Evolutionary conservation across 306 rosid species (phyloP), one percentile per base, ranked within the genome.

Genomic region (Gleditsia sinensis): DNA sequence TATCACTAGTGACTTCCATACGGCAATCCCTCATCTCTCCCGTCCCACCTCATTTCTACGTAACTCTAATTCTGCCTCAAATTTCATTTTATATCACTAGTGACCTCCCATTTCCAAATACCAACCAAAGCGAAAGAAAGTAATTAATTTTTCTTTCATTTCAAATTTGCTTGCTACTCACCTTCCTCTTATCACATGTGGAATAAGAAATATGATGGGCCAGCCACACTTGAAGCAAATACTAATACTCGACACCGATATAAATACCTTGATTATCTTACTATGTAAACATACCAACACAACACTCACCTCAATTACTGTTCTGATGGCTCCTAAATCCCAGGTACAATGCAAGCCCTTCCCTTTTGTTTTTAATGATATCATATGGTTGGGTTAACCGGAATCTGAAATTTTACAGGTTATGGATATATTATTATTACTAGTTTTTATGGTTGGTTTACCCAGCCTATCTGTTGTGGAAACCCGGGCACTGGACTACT

Each of bases 381-480:
- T n/a, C n/a, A n/a, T n/a, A n/a, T n/a, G n/a, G n/a, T n/a, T n/a
- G n/a, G 28, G 48, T n/a, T 23, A 32, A 49, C 19, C 72, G 72
- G n/a, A 61, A 56, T 71, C 48, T 72, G 50, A 39, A 76, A 37
- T 58, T 72, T 67, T n/a, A 66, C 77, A 82, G 86, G 75, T 61
- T 53, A 80, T 84, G 88, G 83, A 75, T 57, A 34, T 49, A 61
- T 32, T 73, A 45, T 19, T 71, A 33, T 9, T 77, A 40, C 25
- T 77, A 21, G 58, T 51, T 53, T 25, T 79, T 13, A 10, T 66
- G 75, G 73, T 69, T 57, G 72, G 40, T 73, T 50, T 56, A 28
- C 75, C 69, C 63, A 63, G 80, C 42, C 55, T 74, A 59, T 28
- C 12, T 25, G 74, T 56, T 19, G 84, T 73, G 5, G 91, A 86